Evolutionary conservation across 2,329 filamentous ascomycete genomes (phyloP), one percentile per base, ranked within the genome.

Genomic region (Epichloe gansuensis): DNA sequence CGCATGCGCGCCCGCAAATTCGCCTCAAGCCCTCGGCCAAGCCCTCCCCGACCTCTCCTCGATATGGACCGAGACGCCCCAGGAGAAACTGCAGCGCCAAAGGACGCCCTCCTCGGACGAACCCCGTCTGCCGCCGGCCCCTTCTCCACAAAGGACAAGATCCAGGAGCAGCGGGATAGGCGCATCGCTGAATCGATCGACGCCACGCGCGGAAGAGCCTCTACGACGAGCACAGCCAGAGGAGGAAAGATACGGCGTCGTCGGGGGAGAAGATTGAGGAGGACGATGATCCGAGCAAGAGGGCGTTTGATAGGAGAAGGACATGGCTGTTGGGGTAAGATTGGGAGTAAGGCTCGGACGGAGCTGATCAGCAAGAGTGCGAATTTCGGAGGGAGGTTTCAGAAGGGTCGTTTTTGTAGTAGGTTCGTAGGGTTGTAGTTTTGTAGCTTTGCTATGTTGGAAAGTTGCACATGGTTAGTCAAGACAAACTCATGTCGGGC

Each of bases 281-380:
- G 57, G 88, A 93, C 23, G 91, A 96, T 68, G 91, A 97, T 65
- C 91, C 93, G 0, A 95, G 89, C 67, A 85, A 86, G 68, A 77
- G 91, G 55, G 85, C 81, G 0, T 97, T 97, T 69, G 89, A 96
- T 70, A 78, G 83, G 88, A 96, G 67, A 97, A 96, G 72, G 93
- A 97, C 67, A 95, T 97, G 81, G 85, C 81, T 41, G 71, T 88
- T 2, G 84, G 85, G 80, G 81, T 17, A 82, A 80, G 61, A 81
- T 96, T 51, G 85, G 82, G 28, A 74, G 82, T 58, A 76, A 83
- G 38, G 83, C 95, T 72, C 81, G 85, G 59, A 81, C 81, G 61
- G 86, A 96, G 60, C 73, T 97, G 72, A 67, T 96, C 55, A 85
- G 80, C 58, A 85, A 86, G 64, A 86, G 89, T 4, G 80, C 83